Evolutionary conservation across 2,329 filamentous ascomycete species (phyloP), one percentile per base, ranked within the genome.

Genomic region (Ophiosphaerella narmari): DNA sequence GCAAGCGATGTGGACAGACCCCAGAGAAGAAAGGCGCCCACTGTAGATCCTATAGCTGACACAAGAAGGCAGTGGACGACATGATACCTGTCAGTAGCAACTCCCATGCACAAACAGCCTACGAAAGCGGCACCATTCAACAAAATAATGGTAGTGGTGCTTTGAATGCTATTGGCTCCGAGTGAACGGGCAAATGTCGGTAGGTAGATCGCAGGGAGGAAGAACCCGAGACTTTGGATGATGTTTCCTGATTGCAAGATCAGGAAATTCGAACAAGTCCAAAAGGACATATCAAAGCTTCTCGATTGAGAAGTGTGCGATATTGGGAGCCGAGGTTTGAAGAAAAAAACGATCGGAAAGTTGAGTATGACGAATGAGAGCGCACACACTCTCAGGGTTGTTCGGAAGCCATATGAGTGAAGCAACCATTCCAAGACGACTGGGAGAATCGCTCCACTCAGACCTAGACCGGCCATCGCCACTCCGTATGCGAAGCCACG

Each of bases 401-500:
- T 78, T 2, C 71, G 70, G 53, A 74, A 79, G 11, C 78, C 77
- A 48, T 74, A 78, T 2, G 48, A 62, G 13, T 68, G 60, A 5
- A 81, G 57, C 4, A 80, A 59, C 54, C 72, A 74, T 55, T 78
- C 70, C 7, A 81, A 59, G 7, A 76, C 60, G 4, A 81, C 48
- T 0, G 78, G 79, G 38, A 81, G 69, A 8, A 78, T 67, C 4
- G 75, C 73, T 3, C 79, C 79, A 1, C 75, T 75, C 4, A 77
- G 57, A 2, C 79, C 80, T 11, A 76, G 74, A 0, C 75, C 60
- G 66, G 73, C 58, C 70, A 76, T 66, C 53, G 81, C 77, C 5
- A 77, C 75, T 4, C 81, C 81, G 59, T 77, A 80, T 0, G 80
- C 81, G 23, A 83, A 72, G 1, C 80, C 80, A 58, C 80, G 78